phyloP scores from a whole-genome alignment of 306 rosid species.

The Cucurbita maxima region DNA sequence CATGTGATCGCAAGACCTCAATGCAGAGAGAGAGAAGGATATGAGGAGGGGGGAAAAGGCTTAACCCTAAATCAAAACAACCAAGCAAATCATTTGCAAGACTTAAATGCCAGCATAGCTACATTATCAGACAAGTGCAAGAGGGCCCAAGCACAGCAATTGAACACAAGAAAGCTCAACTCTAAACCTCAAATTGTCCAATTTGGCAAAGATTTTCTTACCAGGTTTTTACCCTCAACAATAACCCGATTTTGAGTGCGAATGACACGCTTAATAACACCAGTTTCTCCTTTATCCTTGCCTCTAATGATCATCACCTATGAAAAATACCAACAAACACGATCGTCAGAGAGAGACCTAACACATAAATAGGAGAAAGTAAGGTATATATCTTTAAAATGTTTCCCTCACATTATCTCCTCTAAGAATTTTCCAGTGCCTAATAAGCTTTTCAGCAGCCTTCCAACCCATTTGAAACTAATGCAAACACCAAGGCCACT shows the following conservation, averaged over 20 bases:
- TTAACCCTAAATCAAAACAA: background rate
- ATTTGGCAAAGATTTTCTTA: conserved; percentile 11
- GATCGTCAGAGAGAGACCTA: background rate
- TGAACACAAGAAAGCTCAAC: background rate
- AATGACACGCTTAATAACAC: conserved; percentile 68
- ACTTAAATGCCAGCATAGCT: background rate
- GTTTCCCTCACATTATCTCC: conserved; percentile 65
- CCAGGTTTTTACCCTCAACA: conserved; percentile 92
- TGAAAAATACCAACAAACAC: background rate
- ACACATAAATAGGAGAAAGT: background rate
- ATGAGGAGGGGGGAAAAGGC: background rate
- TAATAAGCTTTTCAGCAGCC: conserved; percentile 86
- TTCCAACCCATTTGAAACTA: conserved; percentile 69
- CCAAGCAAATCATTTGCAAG: background rate
- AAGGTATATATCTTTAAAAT: background rate
- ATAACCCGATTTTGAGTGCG: conserved; percentile 88
- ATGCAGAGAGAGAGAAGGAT: background rate
- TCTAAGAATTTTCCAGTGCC: conserved; percentile 80
- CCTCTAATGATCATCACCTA: conserved; percentile 91
- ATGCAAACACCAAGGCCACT: background rate
- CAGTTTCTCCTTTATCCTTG: conserved; percentile 75
- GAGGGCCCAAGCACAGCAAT: background rate
- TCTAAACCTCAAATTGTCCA: background rate
- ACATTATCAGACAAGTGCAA: background rate
- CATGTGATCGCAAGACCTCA: background rate